Conservation (phyloP, 208 protist genomes). For the Leishmania gerbilli region DNA sequence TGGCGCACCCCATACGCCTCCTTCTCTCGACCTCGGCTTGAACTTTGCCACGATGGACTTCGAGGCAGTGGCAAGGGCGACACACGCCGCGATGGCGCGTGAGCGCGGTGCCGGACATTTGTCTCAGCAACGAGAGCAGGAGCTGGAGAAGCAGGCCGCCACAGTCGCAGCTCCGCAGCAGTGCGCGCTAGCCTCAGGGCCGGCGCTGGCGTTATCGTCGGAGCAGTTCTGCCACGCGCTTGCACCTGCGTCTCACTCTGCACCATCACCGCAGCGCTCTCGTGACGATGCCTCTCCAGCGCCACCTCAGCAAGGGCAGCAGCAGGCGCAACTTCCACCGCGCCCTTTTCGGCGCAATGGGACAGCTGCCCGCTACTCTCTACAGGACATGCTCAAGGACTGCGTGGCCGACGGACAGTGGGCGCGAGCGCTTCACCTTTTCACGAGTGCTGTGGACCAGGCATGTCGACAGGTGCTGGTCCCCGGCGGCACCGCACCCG, state of each 20-base stretch:
- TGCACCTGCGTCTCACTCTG: not conserved
- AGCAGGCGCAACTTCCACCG: not conserved
- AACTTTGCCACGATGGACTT: slow-evolving; percentile 74
- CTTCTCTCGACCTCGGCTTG: slow-evolving; percentile 40
- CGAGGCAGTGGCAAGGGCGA: slow-evolving; percentile 38
- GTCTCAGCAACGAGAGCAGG: slow-evolving; percentile 6
- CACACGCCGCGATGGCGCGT: slow-evolving; percentile 35
- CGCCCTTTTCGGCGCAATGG: not conserved
- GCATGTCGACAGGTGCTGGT: slow-evolving; percentile 25
- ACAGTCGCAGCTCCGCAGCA: not conserved
- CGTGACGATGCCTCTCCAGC: not conserved
- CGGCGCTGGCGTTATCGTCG: not conserved
- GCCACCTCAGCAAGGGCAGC: not conserved
- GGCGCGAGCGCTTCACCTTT: slow-evolving; percentile 53
- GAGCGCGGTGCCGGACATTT: slow-evolving; percentile 13
- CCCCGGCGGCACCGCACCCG: not conserved
- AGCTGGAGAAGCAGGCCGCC: not conserved
- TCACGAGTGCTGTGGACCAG: slow-evolving; percentile 47
- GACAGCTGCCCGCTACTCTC: slow-evolving; percentile 33
- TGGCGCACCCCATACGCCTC: not conserved
- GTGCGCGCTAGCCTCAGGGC: slow-evolving; percentile 5
- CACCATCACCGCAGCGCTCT: not conserved
- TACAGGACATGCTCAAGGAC: slow-evolving; percentile 66
- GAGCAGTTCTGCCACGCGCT: too few relatives aligned
- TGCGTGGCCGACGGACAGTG: slow-evolving; percentile 64